Evolutionary conservation across 352 stramenopile species (phyloP).

Genomic region (Phytophthora colocasiae): DNA sequence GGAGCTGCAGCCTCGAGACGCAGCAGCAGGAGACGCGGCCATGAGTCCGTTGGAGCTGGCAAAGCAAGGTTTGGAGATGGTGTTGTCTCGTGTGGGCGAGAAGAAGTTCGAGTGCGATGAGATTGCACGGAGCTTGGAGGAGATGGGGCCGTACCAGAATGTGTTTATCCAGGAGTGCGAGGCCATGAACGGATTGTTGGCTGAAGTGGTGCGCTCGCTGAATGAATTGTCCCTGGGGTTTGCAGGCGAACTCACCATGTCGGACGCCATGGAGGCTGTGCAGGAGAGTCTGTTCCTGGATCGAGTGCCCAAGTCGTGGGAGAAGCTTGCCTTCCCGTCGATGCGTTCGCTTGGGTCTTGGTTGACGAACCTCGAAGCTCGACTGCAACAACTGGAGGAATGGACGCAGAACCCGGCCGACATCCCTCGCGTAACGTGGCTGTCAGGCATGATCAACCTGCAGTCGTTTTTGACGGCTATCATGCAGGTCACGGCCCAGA

Average conservation of each 20-base stretch:
- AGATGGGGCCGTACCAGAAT: conserved; percentile 96
- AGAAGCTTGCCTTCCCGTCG: too few relatives aligned
- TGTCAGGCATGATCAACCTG: conserved; percentile 95
- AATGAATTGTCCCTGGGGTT: conserved; percentile 97
- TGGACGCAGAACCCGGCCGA: conserved; percentile 97
- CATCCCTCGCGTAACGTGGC: conserved; percentile 96
- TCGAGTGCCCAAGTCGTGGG: conserved; percentile 61
- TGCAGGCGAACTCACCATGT: conserved; percentile 98
- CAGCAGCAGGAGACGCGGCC: conserved; percentile 81
- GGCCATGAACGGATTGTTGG: conserved; percentile 96
- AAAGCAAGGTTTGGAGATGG: conserved; percentile 89
- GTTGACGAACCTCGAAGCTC: conserved; percentile 43
- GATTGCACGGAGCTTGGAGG: conserved; percentile 93
- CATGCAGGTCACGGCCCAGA: conserved; percentile 98
- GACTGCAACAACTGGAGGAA: conserved; percentile 95
- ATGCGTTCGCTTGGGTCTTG: too few relatives aligned
- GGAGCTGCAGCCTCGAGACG: conserved; percentile 95
- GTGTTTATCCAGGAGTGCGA: conserved; percentile 99
- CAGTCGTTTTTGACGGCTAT: conserved; percentile 98
- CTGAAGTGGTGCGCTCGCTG: conserved; percentile 96
- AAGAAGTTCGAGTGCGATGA: conserved; percentile 99
- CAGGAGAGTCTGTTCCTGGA: conserved; percentile 95
- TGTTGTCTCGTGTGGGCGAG: conserved; percentile 95
- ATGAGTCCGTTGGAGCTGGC: conserved; percentile 95
- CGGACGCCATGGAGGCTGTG: too few relatives aligned